Conservation (phyloP, 2,329 filamentous ascomycete species). For the Beauveria bassiana region DNA sequence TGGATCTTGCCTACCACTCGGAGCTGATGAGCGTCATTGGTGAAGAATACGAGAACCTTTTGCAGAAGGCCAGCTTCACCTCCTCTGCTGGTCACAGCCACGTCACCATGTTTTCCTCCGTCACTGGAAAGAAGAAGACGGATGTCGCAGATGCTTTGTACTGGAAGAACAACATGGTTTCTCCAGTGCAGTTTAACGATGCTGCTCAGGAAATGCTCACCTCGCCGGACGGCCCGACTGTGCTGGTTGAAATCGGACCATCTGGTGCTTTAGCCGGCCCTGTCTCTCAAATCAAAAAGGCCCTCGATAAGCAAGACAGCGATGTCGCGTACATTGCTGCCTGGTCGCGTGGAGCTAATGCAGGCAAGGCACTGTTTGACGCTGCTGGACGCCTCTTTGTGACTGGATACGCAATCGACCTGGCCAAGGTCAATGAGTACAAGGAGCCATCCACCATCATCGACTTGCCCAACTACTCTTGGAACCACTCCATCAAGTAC, state of each 20-base stretch:
- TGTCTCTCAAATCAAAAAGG: conserved; percentile 10
- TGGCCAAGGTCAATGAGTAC: conserved; percentile 8
- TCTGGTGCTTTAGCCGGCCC: conserved; percentile 1
- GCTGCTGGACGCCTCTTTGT: background rate
- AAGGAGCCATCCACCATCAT: conserved; percentile 6
- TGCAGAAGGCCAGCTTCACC: background rate
- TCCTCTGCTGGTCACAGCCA: background rate
- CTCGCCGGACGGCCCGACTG: background rate
- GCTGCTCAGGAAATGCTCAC: conserved; percentile 10
- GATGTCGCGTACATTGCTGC: conserved; percentile 1
- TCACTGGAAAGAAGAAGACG: conserved; percentile 1
- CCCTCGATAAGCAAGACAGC: background rate
- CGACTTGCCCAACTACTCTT: conserved; percentile 20
- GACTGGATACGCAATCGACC: conserved; percentile 2
- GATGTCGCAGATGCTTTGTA: conserved; percentile 5
- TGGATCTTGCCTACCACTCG: conserved; percentile 41
- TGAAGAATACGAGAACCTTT: background rate
- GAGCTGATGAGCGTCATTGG: conserved; percentile 30
- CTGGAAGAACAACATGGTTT: conserved; percentile 15
- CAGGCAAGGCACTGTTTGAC: background rate
- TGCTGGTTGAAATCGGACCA: background rate
- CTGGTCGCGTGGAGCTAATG: background rate
- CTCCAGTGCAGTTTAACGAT: conserved; percentile 11
- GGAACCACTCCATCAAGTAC: conserved; percentile 16
- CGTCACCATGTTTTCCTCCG: conserved; percentile 1